Base-by-base conservation (phyloP, 805 yeast species). In the Ogataea pini region DNA sequence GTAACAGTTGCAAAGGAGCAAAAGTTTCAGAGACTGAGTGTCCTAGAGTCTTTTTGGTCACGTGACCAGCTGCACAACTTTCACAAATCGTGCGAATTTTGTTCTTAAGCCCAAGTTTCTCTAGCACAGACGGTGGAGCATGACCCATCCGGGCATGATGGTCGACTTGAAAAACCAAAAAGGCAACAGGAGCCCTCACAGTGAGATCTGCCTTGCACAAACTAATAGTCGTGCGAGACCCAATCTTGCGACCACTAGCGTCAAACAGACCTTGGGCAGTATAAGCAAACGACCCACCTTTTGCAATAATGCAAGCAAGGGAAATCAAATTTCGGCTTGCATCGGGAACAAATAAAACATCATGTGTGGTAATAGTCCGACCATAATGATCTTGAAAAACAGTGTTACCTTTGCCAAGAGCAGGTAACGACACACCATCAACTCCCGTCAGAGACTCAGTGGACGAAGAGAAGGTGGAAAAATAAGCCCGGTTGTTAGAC, bases 341-440 rank as follows among this genome's bases (percentile, higher is more conserved):
- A n/a, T 3, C 20, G 3, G 42, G 42, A 24, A 38, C 19, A 38
- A 7, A 14, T n/a, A 38, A 14, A 14, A 38, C 42, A 27, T 25
- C 42, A 16, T 24, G 6, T 6, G 13, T 20, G 22, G 42, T 38
- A 25, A 38, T 38, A 27, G 31, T 27, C 32, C 32, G 32, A n/a
- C 32, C 42, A 38, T 24, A 25, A 14, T 10, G 31, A 25, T 38
- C 42, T n/a, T 25, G 28, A 24, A 38, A 38, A 38, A 25, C 20
- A 38, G n/a, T 38, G 32, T 38, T 25, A 38, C 42, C 42, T 25
- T 25, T 27, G 42, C 42, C 42, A 25, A 24, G 42, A 25, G 40
- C 29, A 24, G 42, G 42, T 24, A 38, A 38, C 13, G 42, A 17
- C 19, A 20, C 32, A 27, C 32, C 42, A 38, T 14, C 42, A 38